Conservation (phyloP, 345 rosid species). For the Heritiera fomes region DNA sequence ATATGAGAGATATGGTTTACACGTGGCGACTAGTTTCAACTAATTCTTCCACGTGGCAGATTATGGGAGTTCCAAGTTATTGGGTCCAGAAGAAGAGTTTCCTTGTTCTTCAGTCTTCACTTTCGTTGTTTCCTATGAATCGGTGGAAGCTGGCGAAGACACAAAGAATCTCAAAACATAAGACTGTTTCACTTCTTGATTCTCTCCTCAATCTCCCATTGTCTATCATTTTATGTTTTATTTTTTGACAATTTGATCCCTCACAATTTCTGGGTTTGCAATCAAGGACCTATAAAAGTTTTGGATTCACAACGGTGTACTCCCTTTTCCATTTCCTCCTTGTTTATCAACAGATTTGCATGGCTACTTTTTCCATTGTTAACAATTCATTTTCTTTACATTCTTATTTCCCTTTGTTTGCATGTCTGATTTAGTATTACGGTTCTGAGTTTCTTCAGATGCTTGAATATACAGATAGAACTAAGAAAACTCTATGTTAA, state of each 20-base stretch:
- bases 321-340: neutral
- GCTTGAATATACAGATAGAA: neutral
- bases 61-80: neutral
- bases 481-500: neutral
- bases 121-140: constrained; percentile 11
- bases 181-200: neutral
- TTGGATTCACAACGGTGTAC: constrained; percentile 7
- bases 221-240: neutral
- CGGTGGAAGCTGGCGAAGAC: neutral
- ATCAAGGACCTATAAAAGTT: neutral
- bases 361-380: neutral
- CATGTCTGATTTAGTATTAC: neutral
- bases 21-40: neutral
- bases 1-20: neutral
- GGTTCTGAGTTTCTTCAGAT: neutral
- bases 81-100: neutral
- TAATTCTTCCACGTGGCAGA: neutral
- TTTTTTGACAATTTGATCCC: neutral
- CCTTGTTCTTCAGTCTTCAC: neutral
- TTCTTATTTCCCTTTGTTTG: too few species aligned
- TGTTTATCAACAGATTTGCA: neutral
- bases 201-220: neutral
- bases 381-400: too few species aligned
- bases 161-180: neutral
- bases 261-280: neutral